Evolutionary conservation across 371 early-diverging fungal species (phyloP).

Genomic region (Rhizopus stolonifer): DNA sequence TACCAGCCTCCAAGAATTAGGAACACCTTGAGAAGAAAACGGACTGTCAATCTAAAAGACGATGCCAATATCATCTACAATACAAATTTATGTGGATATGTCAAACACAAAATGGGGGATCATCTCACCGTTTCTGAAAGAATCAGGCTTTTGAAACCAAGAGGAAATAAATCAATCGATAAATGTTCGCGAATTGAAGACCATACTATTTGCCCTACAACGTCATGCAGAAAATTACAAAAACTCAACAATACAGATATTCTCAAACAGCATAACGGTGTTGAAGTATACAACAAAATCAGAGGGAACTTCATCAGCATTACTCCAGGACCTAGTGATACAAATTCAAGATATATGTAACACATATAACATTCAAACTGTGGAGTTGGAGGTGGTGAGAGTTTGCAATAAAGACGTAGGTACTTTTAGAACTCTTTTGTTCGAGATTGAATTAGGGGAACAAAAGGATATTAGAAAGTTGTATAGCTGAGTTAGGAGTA

Average conservation of each 20-base stretch:
- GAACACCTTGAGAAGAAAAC: too few species aligned
- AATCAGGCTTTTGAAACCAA: conserved; percentile 9
- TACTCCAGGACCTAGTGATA: not conserved
- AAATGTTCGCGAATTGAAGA: conserved; percentile 7
- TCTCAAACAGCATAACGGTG: not conserved
- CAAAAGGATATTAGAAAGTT: too few species aligned
- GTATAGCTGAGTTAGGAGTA: too few species aligned
- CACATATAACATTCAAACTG: too few species aligned
- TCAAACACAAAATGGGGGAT: conserved; percentile 3
- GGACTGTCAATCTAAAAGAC: conserved; percentile 7
- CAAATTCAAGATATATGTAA: not conserved
- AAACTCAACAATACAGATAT: not conserved
- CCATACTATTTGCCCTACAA: not conserved
- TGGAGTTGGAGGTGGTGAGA: too few species aligned
- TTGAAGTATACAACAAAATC: conserved; percentile 6
- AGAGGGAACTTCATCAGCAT: conserved; percentile 6
- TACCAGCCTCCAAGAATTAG: conserved; percentile 13
- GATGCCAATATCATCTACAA: not conserved
- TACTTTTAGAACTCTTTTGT: too few species aligned
- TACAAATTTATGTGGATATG: conserved; percentile 7
- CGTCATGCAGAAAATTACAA: not conserved
- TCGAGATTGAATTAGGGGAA: too few species aligned
- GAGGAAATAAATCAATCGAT: conserved; percentile 3
- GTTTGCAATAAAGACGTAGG: too few species aligned
- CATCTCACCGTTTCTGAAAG: not conserved